These are phyloP conservation scores for Colletotrichum incanum DNA, from an alignment of 2,329 filamentous ascomycete species.

Conservation along the genomic window DNA sequence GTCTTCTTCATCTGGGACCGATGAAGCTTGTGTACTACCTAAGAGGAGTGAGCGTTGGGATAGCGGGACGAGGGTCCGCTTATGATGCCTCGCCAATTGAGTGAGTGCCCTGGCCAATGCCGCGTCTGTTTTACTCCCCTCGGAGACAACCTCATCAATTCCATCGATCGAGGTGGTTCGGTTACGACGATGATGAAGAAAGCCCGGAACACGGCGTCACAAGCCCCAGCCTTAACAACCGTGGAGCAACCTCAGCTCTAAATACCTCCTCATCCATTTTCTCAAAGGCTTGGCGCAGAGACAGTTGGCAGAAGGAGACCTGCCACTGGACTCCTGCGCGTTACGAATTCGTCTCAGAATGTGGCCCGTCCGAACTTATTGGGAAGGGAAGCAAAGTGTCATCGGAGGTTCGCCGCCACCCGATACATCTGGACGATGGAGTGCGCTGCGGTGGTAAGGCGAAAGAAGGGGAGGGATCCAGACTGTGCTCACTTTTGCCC, in stretches of 20 bases:
- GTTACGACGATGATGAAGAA: background rate
- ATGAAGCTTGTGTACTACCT: slow-evolving; percentile 28
- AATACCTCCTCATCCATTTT: background rate
- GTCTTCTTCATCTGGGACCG: background rate
- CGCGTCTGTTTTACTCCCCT: background rate
- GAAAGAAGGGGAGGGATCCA: background rate
- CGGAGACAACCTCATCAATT: background rate
- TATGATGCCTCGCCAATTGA: background rate
- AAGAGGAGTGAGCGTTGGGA: background rate
- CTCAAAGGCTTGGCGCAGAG: background rate
- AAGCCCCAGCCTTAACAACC: background rate
- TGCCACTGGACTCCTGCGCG: slow-evolving; percentile 20
- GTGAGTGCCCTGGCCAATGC: background rate
- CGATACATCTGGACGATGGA: slow-evolving; percentile 3
- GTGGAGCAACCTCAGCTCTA: slow-evolving; percentile 24
- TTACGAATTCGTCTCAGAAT: slow-evolving; percentile 41
- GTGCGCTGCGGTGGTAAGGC: background rate
- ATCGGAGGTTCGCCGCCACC: slow-evolving; percentile 35
- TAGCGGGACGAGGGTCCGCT: background rate
- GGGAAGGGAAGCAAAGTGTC: slow-evolving; percentile 19
- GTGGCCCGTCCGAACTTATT: slow-evolving; percentile 27
- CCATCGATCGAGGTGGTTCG: background rate
- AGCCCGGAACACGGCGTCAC: background rate
- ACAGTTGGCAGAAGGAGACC: slow-evolving; percentile 13
- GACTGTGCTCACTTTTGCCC: background rate